Base-by-base conservation (phyloP, 73 alveolate genomes). In the Halteria grandinella region DNA sequence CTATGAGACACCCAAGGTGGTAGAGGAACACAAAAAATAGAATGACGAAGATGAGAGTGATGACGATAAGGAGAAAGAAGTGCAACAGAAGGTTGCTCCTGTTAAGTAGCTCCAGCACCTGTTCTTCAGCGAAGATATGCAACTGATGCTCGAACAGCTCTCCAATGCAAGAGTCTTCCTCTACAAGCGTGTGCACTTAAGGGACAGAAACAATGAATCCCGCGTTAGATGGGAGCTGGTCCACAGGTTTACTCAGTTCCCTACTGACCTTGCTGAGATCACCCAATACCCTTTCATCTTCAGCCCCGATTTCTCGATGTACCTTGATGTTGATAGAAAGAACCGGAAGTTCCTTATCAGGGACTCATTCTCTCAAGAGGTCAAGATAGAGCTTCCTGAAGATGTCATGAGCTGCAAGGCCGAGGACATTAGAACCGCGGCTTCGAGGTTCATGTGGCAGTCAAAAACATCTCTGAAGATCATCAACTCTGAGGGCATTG, bases 401-500 rank as follows among this genome's bases (percentile, higher is more conserved):
- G 24, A 54, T 40, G 8, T 66, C 37, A 43, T 66, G 69, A 5
- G 11, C 47, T 36, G 11, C 47, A 66, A 66, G 41, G 63, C 6
- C 12, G 81, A 45, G 24, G 40, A n/a, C 20, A 23, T 32, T 11
- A 10, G 4, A 3, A 1, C 2, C 14, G 32, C 14, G 23, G 53
- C 53, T 2, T 50, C 11, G 1, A 43, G 66, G 34, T 66, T 66
- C 53, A 27, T 8, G 55, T 66, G 81, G 81, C 32, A 44, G 5
- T 51, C 29, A 14, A 48, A 66, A 8, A 53, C 25, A 6, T 44
- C 53, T 1, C 10, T 66, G 6, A 66, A 31, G 55, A 17, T 66
- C 23, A 59, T 66, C n/a, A 66, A 66, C 69, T n/a, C 17, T 20
- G 81, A 66, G 21, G 81, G 81, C 1, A 45, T 66, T 45, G 81